Evolutionary conservation across 768 basidiomycete species (phyloP).

Genomic region (Agaricus sinodeliciosus): DNA sequence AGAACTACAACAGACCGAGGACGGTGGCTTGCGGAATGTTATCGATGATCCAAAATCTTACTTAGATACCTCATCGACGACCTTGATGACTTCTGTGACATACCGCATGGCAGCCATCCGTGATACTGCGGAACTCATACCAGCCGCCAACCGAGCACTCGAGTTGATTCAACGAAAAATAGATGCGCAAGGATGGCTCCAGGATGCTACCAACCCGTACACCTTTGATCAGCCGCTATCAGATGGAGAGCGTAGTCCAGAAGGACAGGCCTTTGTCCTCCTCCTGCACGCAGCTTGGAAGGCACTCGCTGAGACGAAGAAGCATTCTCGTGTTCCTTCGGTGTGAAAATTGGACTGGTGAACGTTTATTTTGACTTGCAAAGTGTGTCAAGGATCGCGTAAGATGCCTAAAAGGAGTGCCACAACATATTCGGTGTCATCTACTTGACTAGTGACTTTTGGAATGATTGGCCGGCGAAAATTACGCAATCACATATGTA

Average conservation of each 20-base stretch:
- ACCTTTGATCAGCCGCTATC: conserved; percentile 34
- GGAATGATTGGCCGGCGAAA: too few species aligned
- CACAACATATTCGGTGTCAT: too few species aligned
- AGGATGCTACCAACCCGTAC: conserved; percentile 41
- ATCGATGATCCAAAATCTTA: conserved; percentile 45
- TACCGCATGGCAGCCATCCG: conserved; percentile 46
- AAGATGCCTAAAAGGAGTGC: too few species aligned
- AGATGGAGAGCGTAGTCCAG: conserved; percentile 38
- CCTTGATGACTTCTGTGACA: conserved; percentile 49
- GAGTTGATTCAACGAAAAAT: conserved; percentile 30
- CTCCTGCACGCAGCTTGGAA: conserved; percentile 40
- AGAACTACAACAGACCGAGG: conserved; percentile 22
- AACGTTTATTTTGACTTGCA: too few species aligned
- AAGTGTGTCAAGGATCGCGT: too few species aligned
- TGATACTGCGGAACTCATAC: conserved; percentile 27
- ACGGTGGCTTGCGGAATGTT: conserved; percentile 47
- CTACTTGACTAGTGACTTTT: too few species aligned
- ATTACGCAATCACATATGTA: too few species aligned
- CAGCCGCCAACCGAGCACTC: conserved; percentile 34
- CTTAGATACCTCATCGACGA: conserved; percentile 47
- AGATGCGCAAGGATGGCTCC: conserved; percentile 36
- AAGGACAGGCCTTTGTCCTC: conserved; percentile 55
- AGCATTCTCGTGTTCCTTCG: too few species aligned
- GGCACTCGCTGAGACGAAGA: conserved; percentile 11
- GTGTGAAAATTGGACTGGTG: too few species aligned